Evolutionary conservation across 179 eudicot genomes (phyloP).

Genomic region (Nepenthes alata): DNA sequence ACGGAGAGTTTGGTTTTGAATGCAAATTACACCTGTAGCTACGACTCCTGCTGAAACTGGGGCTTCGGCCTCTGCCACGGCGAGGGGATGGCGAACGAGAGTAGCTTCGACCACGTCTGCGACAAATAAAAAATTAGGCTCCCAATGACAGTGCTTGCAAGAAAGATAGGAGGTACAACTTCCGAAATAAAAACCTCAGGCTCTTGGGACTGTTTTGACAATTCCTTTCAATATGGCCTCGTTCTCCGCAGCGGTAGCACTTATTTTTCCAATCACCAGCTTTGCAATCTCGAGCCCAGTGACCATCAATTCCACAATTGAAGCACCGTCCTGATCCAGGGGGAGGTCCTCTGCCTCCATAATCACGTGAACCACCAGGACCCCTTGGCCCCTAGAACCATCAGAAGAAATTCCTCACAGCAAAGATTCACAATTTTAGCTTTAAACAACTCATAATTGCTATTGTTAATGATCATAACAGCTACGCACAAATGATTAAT

Average conservation of each 20-base stretch:
- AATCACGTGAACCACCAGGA: constrained; percentile 65
- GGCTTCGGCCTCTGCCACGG: constrained; percentile 59
- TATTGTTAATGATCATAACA: not conserved
- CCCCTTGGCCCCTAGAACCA: constrained; percentile 55
- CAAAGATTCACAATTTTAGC: not conserved
- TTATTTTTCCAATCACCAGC: constrained; percentile 99
- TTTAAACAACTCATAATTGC: not conserved
- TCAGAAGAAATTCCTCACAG: not conserved
- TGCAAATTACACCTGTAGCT: constrained; percentile 55
- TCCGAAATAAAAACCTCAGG: constrained; percentile 25
- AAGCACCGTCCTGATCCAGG: constrained; percentile 97
- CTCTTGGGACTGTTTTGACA: constrained; percentile 87
- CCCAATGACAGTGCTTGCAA: not conserved
- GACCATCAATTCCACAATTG: constrained; percentile 96
- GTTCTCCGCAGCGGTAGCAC: constrained; percentile 91
- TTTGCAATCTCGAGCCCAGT: constrained; percentile 97
- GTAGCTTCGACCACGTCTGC: constrained; percentile 55
- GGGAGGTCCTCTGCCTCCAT: constrained; percentile 69
- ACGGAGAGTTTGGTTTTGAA: too few relatives aligned
- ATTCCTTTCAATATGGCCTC: constrained; percentile 81
- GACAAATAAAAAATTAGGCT: not conserved
- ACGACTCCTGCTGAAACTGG: constrained; percentile 63
- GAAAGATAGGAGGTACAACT: not conserved
- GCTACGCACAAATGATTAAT: too few relatives aligned
- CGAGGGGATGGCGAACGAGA: constrained; percentile 78